Evolutionary conservation across 768 basidiomycete genomes (phyloP).

Genomic region (Albatrellus ellisii): DNA sequence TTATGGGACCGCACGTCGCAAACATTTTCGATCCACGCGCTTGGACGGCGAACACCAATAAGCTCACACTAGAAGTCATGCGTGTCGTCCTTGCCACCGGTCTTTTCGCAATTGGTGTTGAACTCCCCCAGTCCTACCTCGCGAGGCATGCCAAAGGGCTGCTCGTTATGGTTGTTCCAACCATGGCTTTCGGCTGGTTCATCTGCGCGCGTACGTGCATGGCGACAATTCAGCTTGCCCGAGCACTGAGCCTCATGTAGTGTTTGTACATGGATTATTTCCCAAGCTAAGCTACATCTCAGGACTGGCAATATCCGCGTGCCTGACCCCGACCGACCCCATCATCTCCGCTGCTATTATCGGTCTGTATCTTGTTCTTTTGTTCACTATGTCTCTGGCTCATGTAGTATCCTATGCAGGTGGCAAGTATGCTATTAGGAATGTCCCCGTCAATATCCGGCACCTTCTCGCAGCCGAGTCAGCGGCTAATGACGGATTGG

Average conservation of each 20-base stretch:
- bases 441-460: conserved; percentile 67
- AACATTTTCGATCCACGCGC: conserved; percentile 63
- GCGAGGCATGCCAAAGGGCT: conserved; percentile 62
- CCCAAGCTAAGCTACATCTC: conserved; percentile 60
- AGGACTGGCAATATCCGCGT: conserved; percentile 77
- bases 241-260: conserved; percentile 22
- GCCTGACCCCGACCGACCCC: conserved; percentile 90
- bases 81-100: conserved; percentile 83
- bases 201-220: conserved; percentile 44
- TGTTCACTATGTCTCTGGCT: background rate
- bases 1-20: conserved; percentile 62
- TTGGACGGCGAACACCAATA: conserved; percentile 43
- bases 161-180: conserved; percentile 59
- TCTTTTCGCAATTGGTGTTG: conserved; percentile 91
- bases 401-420: conserved; percentile 24
- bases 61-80: conserved; percentile 78
- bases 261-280: conserved; percentile 57
- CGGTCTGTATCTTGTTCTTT: conserved; percentile 22
- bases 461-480: conserved; percentile 80
- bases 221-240: background rate
- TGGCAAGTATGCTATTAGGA: conserved; percentile 52
- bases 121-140: conserved; percentile 81
- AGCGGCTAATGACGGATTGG: conserved; percentile 91
- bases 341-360: conserved; percentile 81
- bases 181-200: conserved; percentile 81